Percentiles rank a stretch among this genome's conserved stretches.
phyloP scores from a whole-genome alignment of 208 protist genomes.

The Crithidia brevicula region DNA sequence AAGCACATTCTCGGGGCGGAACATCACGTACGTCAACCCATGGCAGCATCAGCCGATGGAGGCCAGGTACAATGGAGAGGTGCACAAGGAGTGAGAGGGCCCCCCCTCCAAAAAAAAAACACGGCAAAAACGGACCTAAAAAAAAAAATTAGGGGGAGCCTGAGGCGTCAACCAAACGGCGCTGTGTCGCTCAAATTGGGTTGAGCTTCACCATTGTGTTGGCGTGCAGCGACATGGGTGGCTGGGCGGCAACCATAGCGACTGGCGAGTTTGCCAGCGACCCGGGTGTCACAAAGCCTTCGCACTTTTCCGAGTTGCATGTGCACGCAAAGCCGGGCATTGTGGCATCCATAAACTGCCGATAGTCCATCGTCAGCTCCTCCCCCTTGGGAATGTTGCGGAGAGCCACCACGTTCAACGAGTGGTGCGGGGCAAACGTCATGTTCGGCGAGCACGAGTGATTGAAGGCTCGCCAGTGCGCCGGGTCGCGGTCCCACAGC shows the following conservation, averaged over 20 bases:
- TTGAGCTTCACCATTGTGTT: slow-evolving; percentile 19
- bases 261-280: slow-evolving; percentile 35
- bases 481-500: slow-evolving; percentile 75
- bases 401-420: slow-evolving; percentile 73
- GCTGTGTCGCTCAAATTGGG: slow-evolving; percentile 3
- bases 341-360: slow-evolving; percentile 79
- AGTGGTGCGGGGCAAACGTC: slow-evolving; percentile 57
- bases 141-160: background rate
- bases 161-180: background rate
- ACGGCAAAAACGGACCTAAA: no score
- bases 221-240: slow-evolving; percentile 11
- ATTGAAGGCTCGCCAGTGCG: slow-evolving; percentile 75
- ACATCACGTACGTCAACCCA: no score
- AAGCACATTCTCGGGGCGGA: no score
- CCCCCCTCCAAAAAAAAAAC: slow-evolving; percentile 23
- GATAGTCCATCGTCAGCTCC: slow-evolving; percentile 92
- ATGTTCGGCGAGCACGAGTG: slow-evolving; percentile 90
- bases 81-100: no score
- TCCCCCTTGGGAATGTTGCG: slow-evolving; percentile 77
- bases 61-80: no score
- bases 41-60: no score
- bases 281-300: slow-evolving; percentile 47
- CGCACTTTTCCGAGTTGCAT: slow-evolving; percentile 60
- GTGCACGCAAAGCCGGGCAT: slow-evolving; percentile 79
- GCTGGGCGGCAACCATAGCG: slow-evolving; percentile 1